Conservation (phyloP, 805 yeast species). For the Wickerhamomyces canadensis region DNA sequence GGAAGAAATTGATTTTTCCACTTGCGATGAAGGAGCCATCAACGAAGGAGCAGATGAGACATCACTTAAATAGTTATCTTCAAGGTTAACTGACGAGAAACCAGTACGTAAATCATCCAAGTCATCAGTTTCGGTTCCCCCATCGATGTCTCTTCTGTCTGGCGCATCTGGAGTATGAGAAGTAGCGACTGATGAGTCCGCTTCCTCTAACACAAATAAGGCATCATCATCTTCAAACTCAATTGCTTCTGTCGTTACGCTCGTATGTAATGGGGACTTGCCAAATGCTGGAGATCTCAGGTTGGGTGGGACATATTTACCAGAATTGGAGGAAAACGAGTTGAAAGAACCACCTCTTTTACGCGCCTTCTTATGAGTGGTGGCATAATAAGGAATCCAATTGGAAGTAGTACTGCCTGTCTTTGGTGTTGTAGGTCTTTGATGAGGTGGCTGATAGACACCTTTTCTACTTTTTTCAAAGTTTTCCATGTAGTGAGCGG, state of each 20-base stretch:
- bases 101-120: not conserved
- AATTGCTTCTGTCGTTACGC: conserved; percentile 12
- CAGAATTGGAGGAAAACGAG: conserved; percentile 31
- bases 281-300: conserved; percentile 42
- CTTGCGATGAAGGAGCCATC: conserved; percentile 10
- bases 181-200: conserved; percentile 12
- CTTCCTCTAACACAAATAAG: conserved; percentile 35
- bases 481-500: conserved; percentile 66
- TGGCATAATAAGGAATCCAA: not conserved
- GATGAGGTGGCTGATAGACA: conserved; percentile 22
- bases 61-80: conserved; percentile 16
- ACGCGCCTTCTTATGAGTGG: conserved; percentile 11
- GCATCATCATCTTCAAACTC: conserved; percentile 25
- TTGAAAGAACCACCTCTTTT: conserved; percentile 19
- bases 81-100: conserved; percentile 5
- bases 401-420: too few species aligned
- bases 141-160: not conserved
- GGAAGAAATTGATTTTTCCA: conserved; percentile 1
- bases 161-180: not conserved
- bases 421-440: conserved; percentile 23
- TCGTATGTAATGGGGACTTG: conserved; percentile 16
- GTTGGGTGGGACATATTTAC: conserved; percentile 71
- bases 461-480: conserved; percentile 33
- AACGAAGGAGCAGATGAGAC: conserved; percentile 24
- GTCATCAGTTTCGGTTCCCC: not conserved